Conservation (phyloP, 2,329 filamentous ascomycete species). For the Trematosphaeria pertusa region DNA sequence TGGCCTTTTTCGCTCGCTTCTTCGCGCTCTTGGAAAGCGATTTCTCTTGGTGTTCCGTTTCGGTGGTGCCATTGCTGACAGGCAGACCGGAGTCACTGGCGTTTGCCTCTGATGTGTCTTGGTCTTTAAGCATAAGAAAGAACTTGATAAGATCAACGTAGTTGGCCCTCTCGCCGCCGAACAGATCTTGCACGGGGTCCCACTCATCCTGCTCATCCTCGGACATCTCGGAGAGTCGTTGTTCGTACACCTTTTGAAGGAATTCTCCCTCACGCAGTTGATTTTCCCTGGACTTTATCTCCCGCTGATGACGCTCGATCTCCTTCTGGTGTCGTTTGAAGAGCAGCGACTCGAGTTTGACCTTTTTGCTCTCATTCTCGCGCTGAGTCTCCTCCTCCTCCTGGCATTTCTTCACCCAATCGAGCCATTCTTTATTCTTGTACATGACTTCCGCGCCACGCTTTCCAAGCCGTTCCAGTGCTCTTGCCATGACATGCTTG, state of each 20-base stretch:
- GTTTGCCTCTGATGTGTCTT: slow-evolving; percentile 1
- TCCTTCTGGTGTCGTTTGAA: slow-evolving; percentile 58
- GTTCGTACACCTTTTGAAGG: slow-evolving; percentile 52
- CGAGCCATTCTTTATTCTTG: slow-evolving; percentile 57
- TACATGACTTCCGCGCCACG: slow-evolving; percentile 55
- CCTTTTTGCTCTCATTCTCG: slow-evolving; percentile 58
- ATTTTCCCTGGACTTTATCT: slow-evolving; percentile 52
- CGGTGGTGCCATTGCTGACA: too few relatives aligned
- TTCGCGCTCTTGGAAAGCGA: slow-evolving; percentile 34
- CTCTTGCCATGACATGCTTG: slow-evolving; percentile 46
- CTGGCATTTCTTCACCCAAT: slow-evolving; percentile 56
- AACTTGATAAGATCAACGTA: slow-evolving; percentile 56
- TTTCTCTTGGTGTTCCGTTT: slow-evolving; percentile 14
- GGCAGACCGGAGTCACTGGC: too few relatives aligned
- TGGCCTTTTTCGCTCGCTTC: slow-evolving; percentile 44
- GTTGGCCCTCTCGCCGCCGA: slow-evolving; percentile 53
- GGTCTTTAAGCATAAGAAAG: slow-evolving; percentile 52
- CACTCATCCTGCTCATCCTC: slow-evolving; percentile 50
- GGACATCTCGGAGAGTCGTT: slow-evolving; percentile 48
- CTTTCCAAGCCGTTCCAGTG: slow-evolving; percentile 53
- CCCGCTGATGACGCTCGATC: slow-evolving; percentile 48
- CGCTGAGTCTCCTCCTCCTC: slow-evolving; percentile 54
- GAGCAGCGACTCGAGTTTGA: slow-evolving; percentile 57
- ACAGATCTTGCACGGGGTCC: slow-evolving; percentile 58
- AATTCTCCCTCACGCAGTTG: slow-evolving; percentile 53